phyloP scores from a whole-genome alignment of 164 flowering plant species.

The Dillenia turbinata region DNA sequence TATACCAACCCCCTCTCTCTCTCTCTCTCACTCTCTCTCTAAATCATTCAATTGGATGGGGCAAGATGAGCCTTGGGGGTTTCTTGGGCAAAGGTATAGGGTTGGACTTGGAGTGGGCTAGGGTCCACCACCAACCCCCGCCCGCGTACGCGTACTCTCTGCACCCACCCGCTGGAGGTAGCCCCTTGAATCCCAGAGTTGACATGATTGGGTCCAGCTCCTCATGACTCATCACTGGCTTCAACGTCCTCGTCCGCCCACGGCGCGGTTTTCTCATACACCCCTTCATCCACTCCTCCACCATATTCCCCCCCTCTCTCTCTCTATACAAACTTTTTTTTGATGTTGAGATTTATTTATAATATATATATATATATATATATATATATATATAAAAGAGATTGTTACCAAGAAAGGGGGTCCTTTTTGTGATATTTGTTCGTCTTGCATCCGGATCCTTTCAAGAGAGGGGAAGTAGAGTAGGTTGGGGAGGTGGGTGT shows the following conservation, averaged over 20 bases:
- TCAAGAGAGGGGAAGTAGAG: too few relatives aligned
- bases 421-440: too few relatives aligned
- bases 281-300: slow-evolving; percentile 37
- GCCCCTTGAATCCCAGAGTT: slow-evolving; percentile 31
- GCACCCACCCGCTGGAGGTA: background rate
- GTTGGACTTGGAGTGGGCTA: too few relatives aligned
- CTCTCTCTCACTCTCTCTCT: too few relatives aligned
- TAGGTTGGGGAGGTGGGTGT: too few relatives aligned
- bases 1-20: too few relatives aligned
- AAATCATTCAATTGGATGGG: slow-evolving; percentile 22
- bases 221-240: slow-evolving; percentile 60
- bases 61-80: slow-evolving; percentile 40
- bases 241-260: slow-evolving; percentile 60
- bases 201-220: slow-evolving; percentile 67
- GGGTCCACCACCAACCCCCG: background rate
- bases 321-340: too few relatives aligned
- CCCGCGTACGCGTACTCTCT: slow-evolving; percentile 39
- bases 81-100: slow-evolving; percentile 2
- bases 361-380: too few relatives aligned
- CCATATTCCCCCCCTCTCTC: background rate
- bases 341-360: too few relatives aligned
- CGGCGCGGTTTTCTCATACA: slow-evolving; percentile 44
- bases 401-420: too few relatives aligned
- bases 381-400: too few relatives aligned
- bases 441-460: too few relatives aligned